These are phyloP conservation scores for Xylariaceae sp. DNA, from an alignment of 2,329 filamentous ascomycete species.

Conservation along the genomic window DNA sequence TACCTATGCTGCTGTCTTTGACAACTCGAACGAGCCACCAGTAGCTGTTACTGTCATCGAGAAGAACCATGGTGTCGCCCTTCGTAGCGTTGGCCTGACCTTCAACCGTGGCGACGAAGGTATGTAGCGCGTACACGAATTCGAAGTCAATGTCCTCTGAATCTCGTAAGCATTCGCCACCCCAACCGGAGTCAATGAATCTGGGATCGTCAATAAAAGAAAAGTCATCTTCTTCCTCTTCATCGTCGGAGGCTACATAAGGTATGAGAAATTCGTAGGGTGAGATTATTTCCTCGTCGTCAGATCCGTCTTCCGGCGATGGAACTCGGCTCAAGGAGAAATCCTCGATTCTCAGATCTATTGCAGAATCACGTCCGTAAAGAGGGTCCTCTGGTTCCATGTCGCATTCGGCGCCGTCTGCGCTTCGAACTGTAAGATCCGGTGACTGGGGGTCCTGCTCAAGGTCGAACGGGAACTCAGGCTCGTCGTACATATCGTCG, in stretches of 20 bases:
- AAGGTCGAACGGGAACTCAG: conserved; percentile 12
- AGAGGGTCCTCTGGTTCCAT: background rate
- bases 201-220: conserved; percentile 47
- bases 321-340: conserved; percentile 15
- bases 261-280: conserved; percentile 36
- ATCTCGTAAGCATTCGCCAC: conserved; percentile 79
- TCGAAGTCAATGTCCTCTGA: conserved; percentile 99
- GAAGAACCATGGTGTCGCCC: conserved; percentile 95
- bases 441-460: conserved; percentile 12
- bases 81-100: conserved; percentile 98
- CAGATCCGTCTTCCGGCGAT: conserved; percentile 5
- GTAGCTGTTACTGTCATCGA: conserved; percentile 98
- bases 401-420: conserved; percentile 7
- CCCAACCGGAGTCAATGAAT: conserved; percentile 69
- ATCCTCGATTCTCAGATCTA: conserved; percentile 19
- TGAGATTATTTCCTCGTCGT: conserved; percentile 28
- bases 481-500: conserved; percentile 26
- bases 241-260: conserved; percentile 56
- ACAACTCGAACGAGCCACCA: conserved; percentile 98
- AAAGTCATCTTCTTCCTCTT: conserved; percentile 61
- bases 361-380: conserved; percentile 13
- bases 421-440: conserved; percentile 8
- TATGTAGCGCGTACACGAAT: conserved; percentile 97
- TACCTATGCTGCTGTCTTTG: conserved; percentile 91
- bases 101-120: conserved; percentile 95